Base-by-base conservation (phyloP, 2,329 filamentous ascomycete species). In the Xylariaceae sp. region DNA sequence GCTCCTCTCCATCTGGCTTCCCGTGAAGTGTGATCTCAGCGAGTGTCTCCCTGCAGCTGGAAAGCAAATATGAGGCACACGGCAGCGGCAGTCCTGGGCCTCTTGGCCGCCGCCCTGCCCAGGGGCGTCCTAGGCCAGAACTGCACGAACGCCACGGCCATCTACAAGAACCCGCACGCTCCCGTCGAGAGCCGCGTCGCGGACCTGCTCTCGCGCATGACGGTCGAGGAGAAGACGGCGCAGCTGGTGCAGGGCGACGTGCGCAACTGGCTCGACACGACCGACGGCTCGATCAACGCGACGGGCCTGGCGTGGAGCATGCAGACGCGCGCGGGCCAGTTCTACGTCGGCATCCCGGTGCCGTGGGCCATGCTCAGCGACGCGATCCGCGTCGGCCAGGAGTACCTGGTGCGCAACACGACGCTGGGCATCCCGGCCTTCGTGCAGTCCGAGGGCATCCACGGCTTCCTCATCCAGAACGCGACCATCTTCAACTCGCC, bases 401-500 rank as follows among this genome's bases (percentile, higher is more conserved):
- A 85, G 33, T 86, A 86, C 43, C 61, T 84, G 3, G 46, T 77
- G 30, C 63, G 83, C 13, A 75, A 80, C 43, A 83, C 78, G 1
- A 76, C 72, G 2, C 59, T 80, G 7, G 82, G 80, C 0, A 87
- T 87, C 33, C 83, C 83, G 5, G 76, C 82, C 1, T 69, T 85
- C 44, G 75, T 83, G 11, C 83, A 87, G 56, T 81, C 74, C 3
- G 83, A 88, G 57, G 80, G 76, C 23, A 80, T 87, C 28, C 82
- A 87, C 48, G 83, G 81, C 2, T 77, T 86, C 44, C 62, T 85
- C 19, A 71, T 80, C 27, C 71, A 72, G 8, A 86, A 86, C 52
- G 81, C 80, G 3, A 87, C 83, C 2, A 83, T 87, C 38, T 88
- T 86, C 64, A 87, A 86, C 57, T 83, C 78, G 2, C 82, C 83